phyloP scores from a whole-genome alignment of 176 grass and related monocot genomes.

The Phoenix roebelenii region DNA sequence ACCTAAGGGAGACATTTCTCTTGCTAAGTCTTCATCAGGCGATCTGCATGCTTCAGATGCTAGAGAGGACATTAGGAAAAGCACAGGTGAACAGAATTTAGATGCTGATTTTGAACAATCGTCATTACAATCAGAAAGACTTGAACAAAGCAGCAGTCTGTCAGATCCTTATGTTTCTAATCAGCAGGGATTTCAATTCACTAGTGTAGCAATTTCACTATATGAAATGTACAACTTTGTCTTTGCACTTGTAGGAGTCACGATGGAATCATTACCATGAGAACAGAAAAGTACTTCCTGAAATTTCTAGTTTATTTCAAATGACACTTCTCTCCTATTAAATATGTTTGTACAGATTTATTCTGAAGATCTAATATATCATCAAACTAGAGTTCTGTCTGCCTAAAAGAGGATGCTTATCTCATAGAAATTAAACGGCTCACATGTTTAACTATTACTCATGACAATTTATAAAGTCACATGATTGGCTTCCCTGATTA shows the following conservation, averaged over 20 bases:
- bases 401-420: too few species aligned
- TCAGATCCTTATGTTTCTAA: conserved; percentile 40
- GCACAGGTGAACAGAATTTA: conserved; percentile 11
- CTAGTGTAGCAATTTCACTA: conserved; percentile 58
- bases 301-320: too few species aligned
- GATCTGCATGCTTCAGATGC: conserved; percentile 18
- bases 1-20: background rate
- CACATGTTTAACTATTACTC: too few species aligned
- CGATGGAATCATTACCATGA: too few species aligned
- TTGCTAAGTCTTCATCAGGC: conserved; percentile 13
- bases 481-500: too few species aligned
- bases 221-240: conserved; percentile 75
- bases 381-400: too few species aligned
- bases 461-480: too few species aligned
- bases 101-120: conserved; percentile 18
- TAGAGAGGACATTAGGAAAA: background rate
- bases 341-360: too few species aligned
- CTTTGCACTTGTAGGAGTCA: conserved; percentile 23
- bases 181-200: conserved; percentile 40
- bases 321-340: too few species aligned
- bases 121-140: conserved; percentile 24
- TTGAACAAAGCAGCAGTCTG: conserved; percentile 32
- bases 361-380: too few species aligned
- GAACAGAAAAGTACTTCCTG: too few species aligned
- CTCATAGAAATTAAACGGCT: too few species aligned